Evolutionary conservation across 805 yeast genomes (phyloP).

Genomic region (Zygotorulaspora sp.): DNA sequence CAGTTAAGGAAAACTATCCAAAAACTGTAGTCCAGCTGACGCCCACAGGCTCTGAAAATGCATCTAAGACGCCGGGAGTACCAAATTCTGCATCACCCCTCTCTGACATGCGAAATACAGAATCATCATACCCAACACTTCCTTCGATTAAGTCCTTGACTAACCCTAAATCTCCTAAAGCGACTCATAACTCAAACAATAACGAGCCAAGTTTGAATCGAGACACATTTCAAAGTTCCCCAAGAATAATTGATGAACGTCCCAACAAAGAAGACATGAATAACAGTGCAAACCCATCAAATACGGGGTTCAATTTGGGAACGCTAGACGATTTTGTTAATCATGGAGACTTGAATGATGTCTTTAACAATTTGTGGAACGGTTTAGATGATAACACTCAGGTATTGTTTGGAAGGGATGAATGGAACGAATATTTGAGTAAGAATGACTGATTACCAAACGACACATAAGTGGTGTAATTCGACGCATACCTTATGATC

Average conservation of each 20-base stretch:
- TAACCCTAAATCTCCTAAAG: not conserved
- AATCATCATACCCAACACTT: slow-evolving; percentile 3
- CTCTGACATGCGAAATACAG: not conserved
- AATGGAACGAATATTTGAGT: not conserved
- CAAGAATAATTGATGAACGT: not conserved
- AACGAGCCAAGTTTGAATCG: not conserved
- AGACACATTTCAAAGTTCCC: not conserved
- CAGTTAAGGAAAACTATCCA: slow-evolving; percentile 4
- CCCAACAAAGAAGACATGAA: not conserved
- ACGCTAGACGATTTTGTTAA: slow-evolving; percentile 33
- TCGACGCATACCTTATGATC: too few species aligned
- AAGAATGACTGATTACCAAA: not conserved
- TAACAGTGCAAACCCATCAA: not conserved
- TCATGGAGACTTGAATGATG: slow-evolving; percentile 28
- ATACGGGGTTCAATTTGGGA: slow-evolving; percentile 24
- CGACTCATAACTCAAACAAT: not conserved
- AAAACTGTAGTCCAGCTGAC: slow-evolving; percentile 10
- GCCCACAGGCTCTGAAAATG: slow-evolving; percentile 3
- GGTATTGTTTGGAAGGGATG: slow-evolving; percentile 4
- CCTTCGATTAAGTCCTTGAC: slow-evolving; percentile 6
- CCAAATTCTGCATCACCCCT: not conserved
- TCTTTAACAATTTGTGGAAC: slow-evolving; percentile 31
- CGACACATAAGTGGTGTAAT: not conserved
- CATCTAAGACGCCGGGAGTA: not conserved
- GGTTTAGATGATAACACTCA: slow-evolving; percentile 16